Base-by-base conservation (phyloP, 1,284 basidiomycete species). In the Rhodotorula sp. region DNA sequence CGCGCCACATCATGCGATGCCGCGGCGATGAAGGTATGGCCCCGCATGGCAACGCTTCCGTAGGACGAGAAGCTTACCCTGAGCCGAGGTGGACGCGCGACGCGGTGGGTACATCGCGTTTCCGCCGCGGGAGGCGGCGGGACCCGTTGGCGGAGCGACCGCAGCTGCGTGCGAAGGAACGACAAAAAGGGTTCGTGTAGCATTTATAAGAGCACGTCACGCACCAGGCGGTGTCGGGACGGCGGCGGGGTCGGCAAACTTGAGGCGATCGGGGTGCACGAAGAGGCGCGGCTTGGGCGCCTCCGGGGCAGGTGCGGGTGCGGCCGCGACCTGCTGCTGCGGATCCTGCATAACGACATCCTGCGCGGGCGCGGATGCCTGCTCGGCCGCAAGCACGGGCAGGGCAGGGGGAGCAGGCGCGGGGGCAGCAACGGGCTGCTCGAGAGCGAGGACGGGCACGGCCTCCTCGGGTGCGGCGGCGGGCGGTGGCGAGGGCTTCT, bases 191-290 rank as follows among this genome's bases (percentile, higher is more conserved):
- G 13, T n/a, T 17, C 0, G 3, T 4, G 15, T 6, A 5, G 12
- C 8, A 32, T 37, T 8, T 32, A 36, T 12, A 36, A 9, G 29
- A 4, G 29, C 2, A 41, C 3, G 17, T 7, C 19, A n/a, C 51
- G 48, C 34, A 61, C 44, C 29, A 2, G 68, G 21, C 15, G 25
- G 19, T 22, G 64, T 12, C 1, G 64, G 2, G 21, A 13, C 21
- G 21, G 64, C 27, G 12, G 13, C 44, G 1, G 34, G 22, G 27
- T 32, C 51, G 57, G 61, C 61, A 34, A 53, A 32, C 29, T 36
- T 21, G n/a, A 51, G 36, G 61, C 71, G 62, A 61, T 67, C 54
- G 29, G 64, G 59, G 58, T 73, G 67, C 12, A 69, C 62, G 34
- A 66, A 64, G 13, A 19, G 19, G 59, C 44, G 32, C 15, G 32